Percentiles rank a stretch among this genome's conserved stretches.
phyloP scores from a whole-genome alignment of 371 early-diverging fungal species.

The Synchytrium microbalum region DNA sequence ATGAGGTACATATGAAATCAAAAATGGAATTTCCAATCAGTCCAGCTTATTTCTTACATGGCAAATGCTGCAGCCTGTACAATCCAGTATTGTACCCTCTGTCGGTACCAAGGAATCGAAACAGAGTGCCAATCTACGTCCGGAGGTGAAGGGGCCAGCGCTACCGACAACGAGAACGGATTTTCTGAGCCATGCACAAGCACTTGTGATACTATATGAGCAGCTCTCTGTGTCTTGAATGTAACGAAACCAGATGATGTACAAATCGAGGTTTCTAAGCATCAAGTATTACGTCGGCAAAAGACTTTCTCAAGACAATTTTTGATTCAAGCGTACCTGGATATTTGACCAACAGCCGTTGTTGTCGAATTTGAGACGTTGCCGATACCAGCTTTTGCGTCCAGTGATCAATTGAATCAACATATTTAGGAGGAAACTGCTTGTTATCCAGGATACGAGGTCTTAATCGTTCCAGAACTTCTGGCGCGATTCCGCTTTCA shows the following conservation, averaged over 20 bases:
- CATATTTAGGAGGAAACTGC: background rate
- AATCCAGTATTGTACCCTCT: slow-evolving; percentile 11
- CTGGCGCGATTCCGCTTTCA: slow-evolving; percentile 5
- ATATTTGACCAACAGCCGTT: slow-evolving; percentile 13
- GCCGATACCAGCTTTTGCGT: slow-evolving; percentile 21
- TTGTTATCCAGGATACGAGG: slow-evolving; percentile 3
- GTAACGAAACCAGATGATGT: slow-evolving; percentile 31
- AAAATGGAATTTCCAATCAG: slow-evolving; percentile 3
- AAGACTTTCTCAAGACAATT: background rate
- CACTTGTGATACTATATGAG: slow-evolving; percentile 23
- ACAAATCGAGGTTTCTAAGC: slow-evolving; percentile 1
- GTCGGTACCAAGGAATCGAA: slow-evolving; percentile 22
- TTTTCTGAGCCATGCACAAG: slow-evolving; percentile 18
- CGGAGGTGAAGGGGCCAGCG: slow-evolving; percentile 27
- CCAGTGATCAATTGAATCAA: slow-evolving; percentile 31
- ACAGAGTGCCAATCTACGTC: slow-evolving; percentile 30
- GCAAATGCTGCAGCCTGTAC: slow-evolving; percentile 5
- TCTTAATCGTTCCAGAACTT: slow-evolving; percentile 10
- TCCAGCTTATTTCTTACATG: too few species aligned
- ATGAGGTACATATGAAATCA: background rate
- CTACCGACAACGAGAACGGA: slow-evolving; percentile 20
- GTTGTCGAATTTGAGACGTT: slow-evolving; percentile 22
- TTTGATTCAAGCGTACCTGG: background rate
- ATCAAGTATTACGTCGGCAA: background rate
- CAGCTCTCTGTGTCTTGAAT: slow-evolving; percentile 28